These are phyloP conservation scores for Geranium incanum DNA, from an alignment of 441 rosid genomes.

Conservation along the genomic window DNA sequence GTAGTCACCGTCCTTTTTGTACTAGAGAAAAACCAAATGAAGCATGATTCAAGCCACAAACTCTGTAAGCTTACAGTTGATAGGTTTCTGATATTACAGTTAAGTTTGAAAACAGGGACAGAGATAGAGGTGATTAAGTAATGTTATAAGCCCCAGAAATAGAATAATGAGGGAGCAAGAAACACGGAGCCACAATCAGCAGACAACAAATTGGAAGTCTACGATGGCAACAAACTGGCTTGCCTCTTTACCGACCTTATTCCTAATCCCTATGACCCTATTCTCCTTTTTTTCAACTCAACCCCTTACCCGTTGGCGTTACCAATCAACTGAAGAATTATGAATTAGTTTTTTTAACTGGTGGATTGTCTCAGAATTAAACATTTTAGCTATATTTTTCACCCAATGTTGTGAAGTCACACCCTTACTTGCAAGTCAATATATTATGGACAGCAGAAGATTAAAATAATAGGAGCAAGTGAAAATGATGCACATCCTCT, in stretches of 20 bases:
- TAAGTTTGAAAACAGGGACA: background rate
- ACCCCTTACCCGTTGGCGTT: no score
- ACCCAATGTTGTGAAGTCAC: no score
- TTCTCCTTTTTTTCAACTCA: no score
- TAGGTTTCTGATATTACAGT: background rate
- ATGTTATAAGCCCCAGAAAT: background rate
- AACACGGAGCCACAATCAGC: constrained; percentile 28
- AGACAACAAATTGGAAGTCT: background rate
- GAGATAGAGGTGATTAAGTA: background rate
- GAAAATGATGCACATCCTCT: background rate
- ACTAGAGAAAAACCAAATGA: background rate
- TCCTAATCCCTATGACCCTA: background rate
- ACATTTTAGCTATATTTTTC: no score
- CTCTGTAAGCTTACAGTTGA: background rate
- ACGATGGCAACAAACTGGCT: background rate
- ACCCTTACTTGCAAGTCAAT: no score
- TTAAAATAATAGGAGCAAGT: background rate
- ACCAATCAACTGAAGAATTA: no score
- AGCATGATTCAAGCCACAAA: background rate
- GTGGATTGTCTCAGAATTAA: no score
- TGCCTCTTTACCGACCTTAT: background rate
- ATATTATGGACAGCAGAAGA: no score
- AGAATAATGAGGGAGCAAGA: constrained; percentile 14
- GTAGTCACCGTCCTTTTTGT: background rate
- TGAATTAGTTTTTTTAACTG: no score